These are phyloP conservation scores for Eucalyptus erythrocorys DNA, from an alignment of 345 rosid genomes.

Conservation along the genomic window DNA sequence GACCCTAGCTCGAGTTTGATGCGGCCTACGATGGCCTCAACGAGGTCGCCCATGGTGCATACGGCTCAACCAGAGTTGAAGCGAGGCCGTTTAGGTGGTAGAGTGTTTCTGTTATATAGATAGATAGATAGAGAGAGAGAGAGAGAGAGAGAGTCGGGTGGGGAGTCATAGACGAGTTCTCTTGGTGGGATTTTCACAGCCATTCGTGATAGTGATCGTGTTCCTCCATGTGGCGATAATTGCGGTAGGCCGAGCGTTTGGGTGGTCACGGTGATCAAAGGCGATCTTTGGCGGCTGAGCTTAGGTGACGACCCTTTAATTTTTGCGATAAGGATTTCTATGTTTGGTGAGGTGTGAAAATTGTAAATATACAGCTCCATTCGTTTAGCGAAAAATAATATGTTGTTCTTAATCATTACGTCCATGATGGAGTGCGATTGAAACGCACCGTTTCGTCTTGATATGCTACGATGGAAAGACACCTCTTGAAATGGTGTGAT, in stretches of 20 bases:
- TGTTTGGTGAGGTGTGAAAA: neutral
- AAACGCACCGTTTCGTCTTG: no score
- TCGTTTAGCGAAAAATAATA: accelerated
- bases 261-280: neutral
- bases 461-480: no score
- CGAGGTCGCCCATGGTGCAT: no score
- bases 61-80: no score
- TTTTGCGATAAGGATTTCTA: neutral
- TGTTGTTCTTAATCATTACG: no score
- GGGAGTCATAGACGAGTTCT: neutral
- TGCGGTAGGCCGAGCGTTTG: neutral
- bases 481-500: no score
- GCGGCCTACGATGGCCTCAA: no score
- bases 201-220: neutral
- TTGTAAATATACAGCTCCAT: no score
- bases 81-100: neutral
- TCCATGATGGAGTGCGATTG: no score
- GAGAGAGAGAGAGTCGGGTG: neutral
- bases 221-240: no score
- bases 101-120: no score
- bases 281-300: neutral
- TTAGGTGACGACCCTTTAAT: neutral
- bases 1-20: neutral
- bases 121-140: no score
- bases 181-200: neutral